These are phyloP conservation scores for Globisporangium splendens DNA, from an alignment of 352 stramenopile species.

Conservation along the genomic window DNA sequence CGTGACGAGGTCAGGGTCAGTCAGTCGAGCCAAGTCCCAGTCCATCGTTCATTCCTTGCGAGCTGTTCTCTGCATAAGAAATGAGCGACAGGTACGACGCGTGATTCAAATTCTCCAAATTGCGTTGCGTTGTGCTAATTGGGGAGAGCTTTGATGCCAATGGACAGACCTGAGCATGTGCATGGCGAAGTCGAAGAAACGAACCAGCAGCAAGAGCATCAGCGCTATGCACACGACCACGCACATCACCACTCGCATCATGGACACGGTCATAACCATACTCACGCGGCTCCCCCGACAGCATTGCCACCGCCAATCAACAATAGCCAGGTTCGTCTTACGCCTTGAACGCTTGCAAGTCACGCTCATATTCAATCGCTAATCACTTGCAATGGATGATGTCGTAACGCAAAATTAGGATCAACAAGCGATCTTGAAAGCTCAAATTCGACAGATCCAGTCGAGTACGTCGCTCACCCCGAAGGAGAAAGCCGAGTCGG, in stretches of 20 bases:
- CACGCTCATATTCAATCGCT: neutral
- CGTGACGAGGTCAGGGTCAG: neutral
- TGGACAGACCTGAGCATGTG: slow-evolving; percentile 8
- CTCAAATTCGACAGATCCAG: slow-evolving; percentile 77
- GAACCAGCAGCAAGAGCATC: slow-evolving; percentile 8
- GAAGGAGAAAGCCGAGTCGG: slow-evolving; percentile 79
- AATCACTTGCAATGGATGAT: neutral
- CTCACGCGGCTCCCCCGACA: slow-evolving; percentile 7
- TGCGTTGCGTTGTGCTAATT: no score
- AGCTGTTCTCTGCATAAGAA: neutral
- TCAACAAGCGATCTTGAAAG: slow-evolving; percentile 56
- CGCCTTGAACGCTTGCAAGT: slow-evolving; percentile 1
- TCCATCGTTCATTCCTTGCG: neutral
- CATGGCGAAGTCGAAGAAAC: slow-evolving; percentile 6
- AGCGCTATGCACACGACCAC: neutral
- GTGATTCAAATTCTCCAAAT: no score
- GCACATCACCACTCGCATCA: slow-evolving; percentile 13
- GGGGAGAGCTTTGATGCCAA: no score
- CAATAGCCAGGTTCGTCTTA: slow-evolving; percentile 39
- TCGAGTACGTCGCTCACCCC: slow-evolving; percentile 68
- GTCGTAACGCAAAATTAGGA: slow-evolving; percentile 21
- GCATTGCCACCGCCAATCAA: slow-evolving; percentile 47
- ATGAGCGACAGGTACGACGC: neutral
- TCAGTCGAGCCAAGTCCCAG: neutral
- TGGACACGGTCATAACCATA: no score